Percentiles rank a stretch among this genome's conserved stretches.
Conservation (phyloP, 345 rosid species). For the Boechera divaricarpa region DNA sequence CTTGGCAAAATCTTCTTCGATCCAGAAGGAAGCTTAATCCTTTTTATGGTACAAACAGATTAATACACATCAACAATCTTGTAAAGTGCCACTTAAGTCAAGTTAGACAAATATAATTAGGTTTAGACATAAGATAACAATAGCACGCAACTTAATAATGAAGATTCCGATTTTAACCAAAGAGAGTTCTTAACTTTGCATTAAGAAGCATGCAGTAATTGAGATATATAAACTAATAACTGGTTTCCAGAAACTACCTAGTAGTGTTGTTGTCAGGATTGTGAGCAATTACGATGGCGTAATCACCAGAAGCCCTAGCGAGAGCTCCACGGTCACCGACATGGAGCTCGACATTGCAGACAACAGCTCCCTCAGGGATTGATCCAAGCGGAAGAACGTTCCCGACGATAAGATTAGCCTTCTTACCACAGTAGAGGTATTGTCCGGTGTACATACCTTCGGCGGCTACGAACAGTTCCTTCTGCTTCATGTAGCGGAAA, state of each 20-base stretch:
- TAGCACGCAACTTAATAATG: background rate
- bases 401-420: slow-evolving; percentile 38
- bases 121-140: background rate
- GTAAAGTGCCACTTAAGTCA: slow-evolving; percentile 5
- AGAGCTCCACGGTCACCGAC: slow-evolving; percentile 53
- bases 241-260: slow-evolving; percentile 15
- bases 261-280: slow-evolving; percentile 47
- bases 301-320: slow-evolving; percentile 57
- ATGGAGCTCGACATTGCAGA: slow-evolving; percentile 37
- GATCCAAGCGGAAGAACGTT: slow-evolving; percentile 47
- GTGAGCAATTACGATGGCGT: slow-evolving; percentile 39
- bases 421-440: slow-evolving; percentile 41
- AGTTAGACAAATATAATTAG: background rate
- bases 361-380: slow-evolving; percentile 52
- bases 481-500: slow-evolving; percentile 41
- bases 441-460: slow-evolving; percentile 67
- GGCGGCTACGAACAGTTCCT: slow-evolving; percentile 51
- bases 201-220: too few relatives aligned
- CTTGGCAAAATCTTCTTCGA: slow-evolving; percentile 63
- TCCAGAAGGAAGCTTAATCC: slow-evolving; percentile 75
- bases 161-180: too few relatives aligned
- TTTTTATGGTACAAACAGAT: slow-evolving; percentile 5
- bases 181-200: too few relatives aligned
- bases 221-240: background rate
- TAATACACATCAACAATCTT: background rate